Conservation (phyloP, 2,329 filamentous ascomycete genomes). For the Mariannaea elegans region DNA sequence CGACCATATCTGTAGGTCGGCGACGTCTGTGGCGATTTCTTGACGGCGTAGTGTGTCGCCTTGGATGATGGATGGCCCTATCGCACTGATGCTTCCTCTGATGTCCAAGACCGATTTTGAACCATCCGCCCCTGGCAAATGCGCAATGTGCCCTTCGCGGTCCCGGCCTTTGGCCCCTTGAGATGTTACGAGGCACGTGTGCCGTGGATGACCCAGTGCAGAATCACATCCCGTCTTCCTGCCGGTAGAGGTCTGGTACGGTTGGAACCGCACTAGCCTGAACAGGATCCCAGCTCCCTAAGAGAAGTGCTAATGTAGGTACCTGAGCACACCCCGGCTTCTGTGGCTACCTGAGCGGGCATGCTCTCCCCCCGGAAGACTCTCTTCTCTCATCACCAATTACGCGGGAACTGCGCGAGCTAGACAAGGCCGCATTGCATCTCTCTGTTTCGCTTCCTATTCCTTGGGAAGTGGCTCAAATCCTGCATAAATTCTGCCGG, state of each 20-base stretch:
- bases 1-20: too few species aligned
- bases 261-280: conserved; percentile 1
- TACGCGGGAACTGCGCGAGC: neutral
- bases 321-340: conserved; percentile 10
- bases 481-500: conserved; percentile 1
- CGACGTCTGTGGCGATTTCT: too few species aligned
- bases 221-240: neutral
- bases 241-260: neutral
- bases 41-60: too few species aligned
- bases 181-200: neutral
- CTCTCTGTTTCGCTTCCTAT: conserved; percentile 2
- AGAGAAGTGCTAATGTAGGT: conserved; percentile 19
- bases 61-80: too few species aligned
- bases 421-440: conserved; percentile 1
- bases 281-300: neutral
- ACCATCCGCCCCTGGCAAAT: neutral
- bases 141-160: conserved; percentile 37
- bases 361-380: neutral
- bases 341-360: neutral
- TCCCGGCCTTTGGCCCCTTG: conserved; percentile 26
- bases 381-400: conserved; percentile 12
- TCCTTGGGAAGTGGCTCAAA: neutral
- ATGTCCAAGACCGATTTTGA: too few species aligned
- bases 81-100: too few species aligned
- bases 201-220: too few species aligned